A percentile compares a stretch with the other conserved stretches of the same genome.
Evolutionary conservation across 2,329 filamentous ascomycete species (phyloP).

Genomic region (Niveomyces coronatus): DNA sequence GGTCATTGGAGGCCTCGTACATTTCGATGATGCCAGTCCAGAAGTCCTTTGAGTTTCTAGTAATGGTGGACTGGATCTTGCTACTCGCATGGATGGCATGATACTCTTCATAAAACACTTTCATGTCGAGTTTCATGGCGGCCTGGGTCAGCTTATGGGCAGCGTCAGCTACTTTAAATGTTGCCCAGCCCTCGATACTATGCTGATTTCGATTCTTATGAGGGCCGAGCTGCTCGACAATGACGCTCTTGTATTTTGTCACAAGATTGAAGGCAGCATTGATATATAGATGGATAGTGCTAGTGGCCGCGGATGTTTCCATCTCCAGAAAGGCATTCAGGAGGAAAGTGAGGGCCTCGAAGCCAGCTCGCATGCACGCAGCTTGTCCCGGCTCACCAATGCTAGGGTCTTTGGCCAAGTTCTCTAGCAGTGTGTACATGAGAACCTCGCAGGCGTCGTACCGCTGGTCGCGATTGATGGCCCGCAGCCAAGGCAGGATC

Average conservation of each 20-base stretch:
- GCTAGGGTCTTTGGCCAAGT: constrained; percentile 42
- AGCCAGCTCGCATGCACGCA: constrained; percentile 53
- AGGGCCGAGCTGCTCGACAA: constrained; percentile 31
- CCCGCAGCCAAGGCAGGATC: constrained; percentile 68
- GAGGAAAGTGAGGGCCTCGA: constrained; percentile 48
- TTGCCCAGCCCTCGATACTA: constrained; percentile 26
- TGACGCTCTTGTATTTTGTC: constrained; percentile 49
- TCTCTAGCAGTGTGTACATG: constrained; percentile 61
- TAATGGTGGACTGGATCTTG: constrained; percentile 55
- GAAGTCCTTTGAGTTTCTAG: constrained; percentile 49
- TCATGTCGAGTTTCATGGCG: constrained; percentile 38
- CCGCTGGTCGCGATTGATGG: constrained; percentile 64
- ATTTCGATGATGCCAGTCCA: constrained; percentile 44
- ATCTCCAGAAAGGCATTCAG: constrained; percentile 45
- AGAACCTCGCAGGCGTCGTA: constrained; percentile 74
- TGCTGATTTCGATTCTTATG: constrained; percentile 14
- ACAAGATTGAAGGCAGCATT: constrained; percentile 57
- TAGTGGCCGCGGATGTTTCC: constrained; percentile 32
- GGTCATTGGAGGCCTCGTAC: constrained; percentile 66
- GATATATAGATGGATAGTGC: constrained; percentile 49
- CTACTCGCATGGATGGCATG: constrained; percentile 51
- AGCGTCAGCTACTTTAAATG: constrained; percentile 31
- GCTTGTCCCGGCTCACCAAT: constrained; percentile 48
- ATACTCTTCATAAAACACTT: constrained; percentile 31
- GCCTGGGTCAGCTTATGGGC: constrained; percentile 41